phyloP scores from a whole-genome alignment of 1,284 basidiomycete genomes.

The Pterula multifida region DNA sequence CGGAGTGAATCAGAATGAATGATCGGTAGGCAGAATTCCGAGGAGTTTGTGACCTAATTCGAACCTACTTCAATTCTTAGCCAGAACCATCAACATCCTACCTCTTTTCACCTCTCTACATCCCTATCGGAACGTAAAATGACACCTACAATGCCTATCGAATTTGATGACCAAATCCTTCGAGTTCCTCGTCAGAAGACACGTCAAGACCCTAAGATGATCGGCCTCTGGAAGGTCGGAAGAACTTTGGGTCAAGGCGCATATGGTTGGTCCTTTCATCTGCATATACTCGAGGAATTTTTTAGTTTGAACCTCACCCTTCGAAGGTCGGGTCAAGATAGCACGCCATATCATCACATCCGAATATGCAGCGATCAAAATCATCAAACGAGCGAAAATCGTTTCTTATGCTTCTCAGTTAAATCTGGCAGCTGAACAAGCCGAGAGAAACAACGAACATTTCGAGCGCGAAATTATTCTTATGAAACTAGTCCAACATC shows the following conservation, averaged over 20 bases:
- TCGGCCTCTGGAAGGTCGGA: conserved; percentile 91
- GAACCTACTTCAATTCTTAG: not conserved
- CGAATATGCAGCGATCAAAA: conserved; percentile 93
- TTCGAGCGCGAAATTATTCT: conserved; percentile 97
- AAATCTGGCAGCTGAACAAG: conserved; percentile 59
- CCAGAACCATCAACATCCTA: conserved; percentile 1
- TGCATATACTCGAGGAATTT: conserved; percentile 3
- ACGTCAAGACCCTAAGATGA: conserved; percentile 57
- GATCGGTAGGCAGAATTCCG: conserved; percentile 2
- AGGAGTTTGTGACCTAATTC: not conserved
- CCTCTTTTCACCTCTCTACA: not conserved
- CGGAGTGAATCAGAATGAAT: conserved; percentile 1
- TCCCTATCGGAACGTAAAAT: conserved; percentile 1
- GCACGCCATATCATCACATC: conserved; percentile 83
- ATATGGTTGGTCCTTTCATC: conserved; percentile 46
- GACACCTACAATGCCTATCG: conserved; percentile 4
- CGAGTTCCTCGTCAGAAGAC: not conserved
- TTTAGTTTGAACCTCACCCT: too few relatives aligned
- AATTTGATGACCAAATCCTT: not conserved
- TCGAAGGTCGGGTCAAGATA: conserved; percentile 79
- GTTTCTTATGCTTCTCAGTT: conserved; percentile 54
- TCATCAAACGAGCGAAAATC: conserved; percentile 42
- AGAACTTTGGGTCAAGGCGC: conserved; percentile 88
- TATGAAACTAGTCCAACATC: conserved; percentile 98
- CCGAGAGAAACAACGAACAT: conserved; percentile 59